phyloP scores from a whole-genome alignment of 225 moss, liverwort and hornwort genomes.

The Marchantia paleacea region DNA sequence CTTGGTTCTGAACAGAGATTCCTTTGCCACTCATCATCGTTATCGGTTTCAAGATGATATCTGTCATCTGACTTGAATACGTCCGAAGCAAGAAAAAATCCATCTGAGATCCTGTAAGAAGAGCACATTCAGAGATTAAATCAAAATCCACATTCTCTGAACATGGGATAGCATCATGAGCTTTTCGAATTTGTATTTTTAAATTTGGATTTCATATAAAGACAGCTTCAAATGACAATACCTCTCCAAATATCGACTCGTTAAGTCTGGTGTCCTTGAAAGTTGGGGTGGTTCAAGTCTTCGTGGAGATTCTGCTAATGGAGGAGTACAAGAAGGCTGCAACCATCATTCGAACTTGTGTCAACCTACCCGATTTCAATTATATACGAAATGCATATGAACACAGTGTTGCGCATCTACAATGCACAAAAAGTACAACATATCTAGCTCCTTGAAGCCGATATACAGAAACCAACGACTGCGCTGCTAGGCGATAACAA shows the following conservation, averaged over 20 bases:
- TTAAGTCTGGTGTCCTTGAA: conserved; percentile 36
- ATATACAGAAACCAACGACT: background rate
- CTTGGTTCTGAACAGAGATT: conserved; percentile 33
- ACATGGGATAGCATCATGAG: background rate
- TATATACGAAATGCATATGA: background rate
- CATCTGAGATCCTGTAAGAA: conserved; percentile 30
- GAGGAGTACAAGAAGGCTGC: conserved; percentile 29
- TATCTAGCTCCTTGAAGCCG: background rate
- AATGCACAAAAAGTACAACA: background rate
- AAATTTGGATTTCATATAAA: background rate
- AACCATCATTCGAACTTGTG: background rate
- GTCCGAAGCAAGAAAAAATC: conserved; percentile 3
- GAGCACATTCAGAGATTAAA: background rate
- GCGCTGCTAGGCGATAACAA: background rate
- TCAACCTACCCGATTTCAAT: background rate
- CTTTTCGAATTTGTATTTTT: background rate
- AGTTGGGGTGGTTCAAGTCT: conserved; percentile 30
- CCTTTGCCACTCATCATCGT: conserved; percentile 28
- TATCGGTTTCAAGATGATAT: conserved; percentile 3
- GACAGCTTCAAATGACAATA: conserved; percentile 2
- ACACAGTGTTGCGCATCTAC: background rate
- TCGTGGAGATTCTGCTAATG: background rate
- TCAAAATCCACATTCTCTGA: background rate
- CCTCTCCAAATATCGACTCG: conserved; percentile 38
- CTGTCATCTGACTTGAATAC: conserved; percentile 16